Evolutionary conservation across 2,329 filamentous ascomycete genomes (phyloP).

Genomic region (Myrmaecium sp.): DNA sequence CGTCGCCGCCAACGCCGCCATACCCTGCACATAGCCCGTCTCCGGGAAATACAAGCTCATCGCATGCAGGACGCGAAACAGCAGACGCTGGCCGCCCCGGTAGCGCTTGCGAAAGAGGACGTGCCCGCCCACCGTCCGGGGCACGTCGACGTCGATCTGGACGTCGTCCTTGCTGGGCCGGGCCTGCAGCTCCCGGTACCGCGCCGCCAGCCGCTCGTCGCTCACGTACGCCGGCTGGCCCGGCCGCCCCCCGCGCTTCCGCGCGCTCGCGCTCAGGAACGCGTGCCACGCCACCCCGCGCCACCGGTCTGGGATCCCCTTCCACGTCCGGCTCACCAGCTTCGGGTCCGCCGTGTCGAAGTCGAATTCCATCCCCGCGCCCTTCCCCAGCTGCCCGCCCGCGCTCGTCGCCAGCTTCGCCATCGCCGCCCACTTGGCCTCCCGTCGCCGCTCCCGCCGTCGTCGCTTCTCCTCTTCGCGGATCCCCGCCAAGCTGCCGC

Average conservation of each 20-base stretch:
- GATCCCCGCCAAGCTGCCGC: constrained; percentile 20
- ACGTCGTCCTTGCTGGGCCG: constrained; percentile 74
- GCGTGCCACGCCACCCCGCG: constrained; percentile 86
- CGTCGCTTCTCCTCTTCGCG: constrained; percentile 29
- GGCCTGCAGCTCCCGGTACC: constrained; percentile 57
- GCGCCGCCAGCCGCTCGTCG: constrained; percentile 53
- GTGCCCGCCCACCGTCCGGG: constrained; percentile 82
- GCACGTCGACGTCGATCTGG: constrained; percentile 94
- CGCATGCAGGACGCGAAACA: constrained; percentile 85
- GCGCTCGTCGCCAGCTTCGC: constrained; percentile 30
- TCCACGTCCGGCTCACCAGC: constrained; percentile 84
- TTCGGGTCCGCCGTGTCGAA: constrained; percentile 69
- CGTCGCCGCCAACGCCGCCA: constrained; percentile 86
- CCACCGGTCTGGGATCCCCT: constrained; percentile 95
- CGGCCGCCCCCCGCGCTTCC: constrained; percentile 41
- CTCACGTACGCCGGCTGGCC: constrained; percentile 15
- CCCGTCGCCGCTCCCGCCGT: constrained; percentile 42
- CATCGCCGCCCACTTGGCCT: constrained; percentile 55
- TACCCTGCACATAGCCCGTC: constrained; percentile 92
- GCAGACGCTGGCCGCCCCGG: constrained; percentile 67
- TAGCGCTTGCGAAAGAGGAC: constrained; percentile 95
- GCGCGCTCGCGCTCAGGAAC: constrained; percentile 67
- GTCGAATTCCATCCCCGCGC: constrained; percentile 50
- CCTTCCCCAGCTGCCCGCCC: constrained; percentile 16
- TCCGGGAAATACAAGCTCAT: constrained; percentile 81